Evolutionary conservation across 2,329 filamentous ascomycete genomes (phyloP), one percentile per base, ranked within the genome.

Genomic region (Curvularia spicifera): DNA sequence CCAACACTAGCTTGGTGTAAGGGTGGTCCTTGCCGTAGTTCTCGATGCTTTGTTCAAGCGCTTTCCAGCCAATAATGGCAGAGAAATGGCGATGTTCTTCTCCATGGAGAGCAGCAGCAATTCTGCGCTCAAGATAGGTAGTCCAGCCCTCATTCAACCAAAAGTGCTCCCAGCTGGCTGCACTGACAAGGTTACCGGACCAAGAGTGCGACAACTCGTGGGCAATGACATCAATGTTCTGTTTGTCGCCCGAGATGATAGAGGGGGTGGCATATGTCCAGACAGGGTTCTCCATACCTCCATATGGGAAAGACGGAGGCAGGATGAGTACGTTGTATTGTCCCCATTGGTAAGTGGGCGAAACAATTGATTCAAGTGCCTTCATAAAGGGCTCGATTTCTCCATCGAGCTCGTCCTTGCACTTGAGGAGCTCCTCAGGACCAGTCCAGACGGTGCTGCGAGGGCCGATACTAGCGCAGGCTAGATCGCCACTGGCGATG

Each of bases 191-290:
- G 69, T 97, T 97, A 26, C 93, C 94, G 60, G 91, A 95, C 93
- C 93, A 97, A 69, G 90, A 87, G 70, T 89, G 87, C 5, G 84
- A 80, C 44, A 89, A 79, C 70, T 91, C 93, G 75, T 97, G 95
- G 1, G 95, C 95, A 77, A 99, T 96, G 20, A 98, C 94, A 74
- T 98, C 94, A 20, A 98, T 87, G 67, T 98, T 98, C 73, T 97
- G 90, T 63, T 81, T 78, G 62, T 83, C 85, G 47, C 94, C 94
- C 56, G 90, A 95, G 72, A 99, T 93, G 67, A 98, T 90, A 35
- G 93, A 96, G 1, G 94, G 94, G 1, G 95, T 98, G 1, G 93
- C 94, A 75, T 96, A 98, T 0, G 95, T 98, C 79, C 91, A 97
- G 52, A 97, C 88, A 0, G 93, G 93, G 74, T 97, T 97, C 77